Percentiles rank a stretch among this genome's conserved stretches.
phyloP scores from a whole-genome alignment of 768 basidiomycete species.

The Termitomyces sp. region DNA sequence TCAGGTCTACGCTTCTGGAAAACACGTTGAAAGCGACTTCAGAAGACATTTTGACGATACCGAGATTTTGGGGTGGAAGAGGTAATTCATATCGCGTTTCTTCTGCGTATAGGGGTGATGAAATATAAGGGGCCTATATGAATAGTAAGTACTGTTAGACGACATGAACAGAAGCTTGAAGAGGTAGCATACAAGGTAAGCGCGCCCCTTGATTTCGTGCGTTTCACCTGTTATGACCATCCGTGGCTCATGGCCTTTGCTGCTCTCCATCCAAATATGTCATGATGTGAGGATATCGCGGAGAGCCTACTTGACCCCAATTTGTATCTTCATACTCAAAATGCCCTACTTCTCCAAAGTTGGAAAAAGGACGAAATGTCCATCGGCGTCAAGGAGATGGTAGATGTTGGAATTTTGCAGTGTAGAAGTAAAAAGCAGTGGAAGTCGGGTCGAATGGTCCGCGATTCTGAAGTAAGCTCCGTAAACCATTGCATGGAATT shows the following conservation, averaged over 20 bases:
- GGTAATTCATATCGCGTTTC: constrained; percentile 32
- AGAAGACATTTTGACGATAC: constrained; percentile 25
- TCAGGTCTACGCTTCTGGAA: constrained; percentile 11
- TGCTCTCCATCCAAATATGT: no score
- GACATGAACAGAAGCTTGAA: background rate
- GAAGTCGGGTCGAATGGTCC: no score
- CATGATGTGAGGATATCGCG: no score
- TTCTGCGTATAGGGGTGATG: constrained; percentile 6
- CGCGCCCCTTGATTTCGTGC: constrained; percentile 35
- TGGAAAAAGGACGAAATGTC: no score
- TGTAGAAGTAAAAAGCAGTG: no score
- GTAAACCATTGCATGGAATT: no score
- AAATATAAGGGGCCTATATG: constrained; percentile 39
- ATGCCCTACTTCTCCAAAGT: no score
- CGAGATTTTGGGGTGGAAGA: constrained; percentile 34
- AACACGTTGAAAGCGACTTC: constrained; percentile 32
- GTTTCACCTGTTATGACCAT: constrained; percentile 43
- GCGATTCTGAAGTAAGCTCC: no score
- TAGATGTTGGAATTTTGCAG: no score
- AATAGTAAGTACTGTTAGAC: background rate
- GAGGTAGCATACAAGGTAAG: constrained; percentile 37
- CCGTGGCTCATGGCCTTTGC: constrained; percentile 33
- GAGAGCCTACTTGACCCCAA: no score
- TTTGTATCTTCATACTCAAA: no score
- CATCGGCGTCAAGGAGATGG: no score